phyloP scores from a whole-genome alignment of 2,329 filamentous ascomycete genomes.

The Aspergillus amoenus region DNA sequence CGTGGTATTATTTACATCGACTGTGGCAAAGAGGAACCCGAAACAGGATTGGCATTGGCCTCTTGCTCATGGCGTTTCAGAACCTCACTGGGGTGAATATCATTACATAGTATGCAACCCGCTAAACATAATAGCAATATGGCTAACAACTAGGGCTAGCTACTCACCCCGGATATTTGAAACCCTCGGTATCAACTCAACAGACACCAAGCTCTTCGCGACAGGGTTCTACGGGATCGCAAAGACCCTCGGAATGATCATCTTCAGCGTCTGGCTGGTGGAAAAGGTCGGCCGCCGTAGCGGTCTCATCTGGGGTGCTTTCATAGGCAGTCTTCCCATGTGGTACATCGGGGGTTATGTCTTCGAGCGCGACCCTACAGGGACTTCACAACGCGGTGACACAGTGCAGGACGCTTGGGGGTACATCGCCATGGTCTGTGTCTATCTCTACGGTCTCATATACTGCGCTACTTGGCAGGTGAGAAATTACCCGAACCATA shows the following conservation, averaged over 20 bases:
- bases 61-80: constrained; percentile 8
- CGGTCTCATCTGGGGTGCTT: constrained; percentile 61
- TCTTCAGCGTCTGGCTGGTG: constrained; percentile 10
- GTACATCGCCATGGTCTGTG: constrained; percentile 10
- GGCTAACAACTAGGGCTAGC: constrained; percentile 14
- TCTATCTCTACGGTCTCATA: constrained; percentile 7
- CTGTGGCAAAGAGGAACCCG: constrained; percentile 4
- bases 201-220: constrained; percentile 66
- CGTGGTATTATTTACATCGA: constrained; percentile 3
- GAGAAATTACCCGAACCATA: no score
- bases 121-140: neutral
- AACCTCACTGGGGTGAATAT: constrained; percentile 1
- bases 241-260: constrained; percentile 45
- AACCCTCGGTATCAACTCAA: constrained; percentile 54
- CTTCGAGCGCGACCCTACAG: constrained; percentile 47
- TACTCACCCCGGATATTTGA: constrained; percentile 54
- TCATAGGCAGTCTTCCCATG: constrained; percentile 49
- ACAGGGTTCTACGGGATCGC: constrained; percentile 55
- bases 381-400: constrained; percentile 48
- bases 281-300: constrained; percentile 45
- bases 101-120: neutral
- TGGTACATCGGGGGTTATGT: constrained; percentile 59
- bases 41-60: constrained; percentile 8
- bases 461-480: constrained; percentile 7
- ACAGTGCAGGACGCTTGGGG: constrained; percentile 3